Evolutionary conservation across 2,329 filamentous ascomycete species (phyloP).

Genomic region (Stemphylium lycopersici): DNA sequence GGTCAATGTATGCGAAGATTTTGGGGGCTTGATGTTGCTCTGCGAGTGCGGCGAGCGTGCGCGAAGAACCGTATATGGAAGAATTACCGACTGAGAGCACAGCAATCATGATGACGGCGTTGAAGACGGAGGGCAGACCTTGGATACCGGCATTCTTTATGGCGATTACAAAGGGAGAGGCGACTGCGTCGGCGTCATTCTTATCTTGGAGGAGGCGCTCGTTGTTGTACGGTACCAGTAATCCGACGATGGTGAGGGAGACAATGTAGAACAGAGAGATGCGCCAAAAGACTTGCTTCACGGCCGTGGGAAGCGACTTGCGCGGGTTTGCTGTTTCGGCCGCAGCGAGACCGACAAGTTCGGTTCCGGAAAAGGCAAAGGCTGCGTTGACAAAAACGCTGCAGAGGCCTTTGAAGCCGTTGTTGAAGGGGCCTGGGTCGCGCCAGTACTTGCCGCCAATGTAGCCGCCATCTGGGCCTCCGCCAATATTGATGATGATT

Average conservation of each 20-base stretch:
- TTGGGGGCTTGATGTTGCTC: slow-evolving; percentile 71
- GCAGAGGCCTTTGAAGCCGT: slow-evolving; percentile 83
- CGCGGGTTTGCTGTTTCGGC: slow-evolving; percentile 80
- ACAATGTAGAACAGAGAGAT: slow-evolving; percentile 78
- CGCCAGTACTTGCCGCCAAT: slow-evolving; percentile 81
- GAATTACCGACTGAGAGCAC: slow-evolving; percentile 92
- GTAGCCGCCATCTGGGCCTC: slow-evolving; percentile 66
- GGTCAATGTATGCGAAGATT: slow-evolving; percentile 66
- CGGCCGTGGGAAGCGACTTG: slow-evolving; percentile 84
- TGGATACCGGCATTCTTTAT: slow-evolving; percentile 83
- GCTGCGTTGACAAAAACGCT: slow-evolving; percentile 78
- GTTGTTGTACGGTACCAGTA: slow-evolving; percentile 79
- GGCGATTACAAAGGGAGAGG: slow-evolving; percentile 92
- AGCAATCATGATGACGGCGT: slow-evolving; percentile 89
- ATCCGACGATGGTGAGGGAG: slow-evolving; percentile 77
- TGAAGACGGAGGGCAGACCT: slow-evolving; percentile 86
- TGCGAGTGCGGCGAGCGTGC: slow-evolving; percentile 86
- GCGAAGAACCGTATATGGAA: slow-evolving; percentile 86
- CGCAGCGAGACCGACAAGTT: slow-evolving; percentile 77
- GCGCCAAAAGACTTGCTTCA: slow-evolving; percentile 96
- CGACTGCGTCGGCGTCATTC: slow-evolving; percentile 69
- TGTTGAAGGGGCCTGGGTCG: slow-evolving; percentile 80
- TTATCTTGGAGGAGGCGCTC: slow-evolving; percentile 64
- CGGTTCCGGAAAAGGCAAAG: slow-evolving; percentile 77
- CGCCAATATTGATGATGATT: slow-evolving; percentile 83